Evolutionary conservation across 2,329 filamentous ascomycete genomes (phyloP).

Genomic region (Cladobotryum mycophilum): DNA sequence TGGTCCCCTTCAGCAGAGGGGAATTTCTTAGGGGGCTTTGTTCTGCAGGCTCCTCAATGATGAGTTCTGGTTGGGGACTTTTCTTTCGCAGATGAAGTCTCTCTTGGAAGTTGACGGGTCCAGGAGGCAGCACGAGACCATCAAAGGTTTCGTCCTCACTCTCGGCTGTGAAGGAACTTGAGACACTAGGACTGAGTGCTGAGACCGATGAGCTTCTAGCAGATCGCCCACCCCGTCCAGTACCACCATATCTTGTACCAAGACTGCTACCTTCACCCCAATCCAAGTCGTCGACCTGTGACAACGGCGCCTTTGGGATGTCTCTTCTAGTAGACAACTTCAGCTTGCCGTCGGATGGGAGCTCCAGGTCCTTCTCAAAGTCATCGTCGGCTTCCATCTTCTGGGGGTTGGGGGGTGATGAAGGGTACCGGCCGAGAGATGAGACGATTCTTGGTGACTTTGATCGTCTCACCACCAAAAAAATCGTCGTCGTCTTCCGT

Average conservation of each 20-base stretch:
- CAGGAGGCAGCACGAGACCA: slow-evolving; percentile 77
- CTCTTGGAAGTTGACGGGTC: slow-evolving; percentile 75
- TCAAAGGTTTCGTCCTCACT: slow-evolving; percentile 91
- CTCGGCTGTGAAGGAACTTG: slow-evolving; percentile 84
- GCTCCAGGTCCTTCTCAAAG: slow-evolving; percentile 66
- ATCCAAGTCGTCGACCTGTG: slow-evolving; percentile 71
- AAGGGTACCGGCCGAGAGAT: slow-evolving; percentile 45
- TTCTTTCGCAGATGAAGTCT: slow-evolving; percentile 67
- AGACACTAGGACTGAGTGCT: slow-evolving; percentile 84
- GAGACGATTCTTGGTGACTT: slow-evolving; percentile 54
- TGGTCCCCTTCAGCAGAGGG: slow-evolving; percentile 38
- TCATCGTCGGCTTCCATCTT: slow-evolving; percentile 51
- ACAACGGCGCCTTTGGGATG: slow-evolving; percentile 55
- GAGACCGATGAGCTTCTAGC: slow-evolving; percentile 82
- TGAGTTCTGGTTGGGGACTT: slow-evolving; percentile 49
- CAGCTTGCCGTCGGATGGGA: slow-evolving; percentile 61
- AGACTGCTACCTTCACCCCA: slow-evolving; percentile 94
- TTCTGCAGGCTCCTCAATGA: slow-evolving; percentile 31
- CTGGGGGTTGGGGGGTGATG: slow-evolving; percentile 49
- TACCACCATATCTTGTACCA: slow-evolving; percentile 84
- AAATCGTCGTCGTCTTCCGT: slow-evolving; percentile 56
- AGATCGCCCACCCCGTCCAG: slow-evolving; percentile 70
- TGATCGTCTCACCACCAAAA: slow-evolving; percentile 64
- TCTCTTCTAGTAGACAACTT: slow-evolving; percentile 57
- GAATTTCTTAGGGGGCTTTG: slow-evolving; percentile 26